Evolutionary conservation across 225 moss, liverwort and hornwort species (phyloP).

Genomic region (Thuidium tamariscinum): DNA sequence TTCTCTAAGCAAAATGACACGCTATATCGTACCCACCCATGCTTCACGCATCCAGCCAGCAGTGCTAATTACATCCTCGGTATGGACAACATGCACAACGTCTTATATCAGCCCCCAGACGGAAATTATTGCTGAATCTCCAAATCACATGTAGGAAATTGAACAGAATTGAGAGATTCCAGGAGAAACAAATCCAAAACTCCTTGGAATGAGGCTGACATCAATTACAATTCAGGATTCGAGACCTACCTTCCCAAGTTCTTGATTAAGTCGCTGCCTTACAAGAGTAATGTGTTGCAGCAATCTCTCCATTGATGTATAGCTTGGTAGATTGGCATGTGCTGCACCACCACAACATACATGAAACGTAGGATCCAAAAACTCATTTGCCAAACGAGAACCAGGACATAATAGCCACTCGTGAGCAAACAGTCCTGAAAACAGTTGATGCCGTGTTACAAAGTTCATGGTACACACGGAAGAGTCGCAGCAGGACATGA

Average conservation of each 20-base stretch:
- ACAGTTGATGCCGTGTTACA: no score
- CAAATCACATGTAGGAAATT: background rate
- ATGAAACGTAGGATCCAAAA: no score
- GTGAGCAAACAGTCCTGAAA: no score
- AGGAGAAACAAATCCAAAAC: background rate
- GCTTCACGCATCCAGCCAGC: background rate
- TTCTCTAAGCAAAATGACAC: background rate
- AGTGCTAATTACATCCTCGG: background rate
- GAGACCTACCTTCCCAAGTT: constrained; percentile 63
- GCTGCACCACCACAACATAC: constrained; percentile 20
- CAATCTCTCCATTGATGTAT: constrained; percentile 83
- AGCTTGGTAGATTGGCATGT: constrained; percentile 83
- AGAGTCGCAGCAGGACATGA: no score
- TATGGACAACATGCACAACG: background rate
- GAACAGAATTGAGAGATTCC: background rate
- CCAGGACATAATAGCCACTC: no score
- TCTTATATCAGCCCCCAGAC: background rate
- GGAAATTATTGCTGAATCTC: background rate
- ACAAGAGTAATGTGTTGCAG: constrained; percentile 78
- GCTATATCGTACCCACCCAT: background rate
- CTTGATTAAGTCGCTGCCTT: constrained; percentile 73
- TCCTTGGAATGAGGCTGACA: background rate
- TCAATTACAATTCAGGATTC: background rate
- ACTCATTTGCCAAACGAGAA: no score
- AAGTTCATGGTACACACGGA: no score